Evolutionary conservation across 495 filamentous ascomycete genomes (phyloP).

Genomic region (Bryoglossum gracile): DNA sequence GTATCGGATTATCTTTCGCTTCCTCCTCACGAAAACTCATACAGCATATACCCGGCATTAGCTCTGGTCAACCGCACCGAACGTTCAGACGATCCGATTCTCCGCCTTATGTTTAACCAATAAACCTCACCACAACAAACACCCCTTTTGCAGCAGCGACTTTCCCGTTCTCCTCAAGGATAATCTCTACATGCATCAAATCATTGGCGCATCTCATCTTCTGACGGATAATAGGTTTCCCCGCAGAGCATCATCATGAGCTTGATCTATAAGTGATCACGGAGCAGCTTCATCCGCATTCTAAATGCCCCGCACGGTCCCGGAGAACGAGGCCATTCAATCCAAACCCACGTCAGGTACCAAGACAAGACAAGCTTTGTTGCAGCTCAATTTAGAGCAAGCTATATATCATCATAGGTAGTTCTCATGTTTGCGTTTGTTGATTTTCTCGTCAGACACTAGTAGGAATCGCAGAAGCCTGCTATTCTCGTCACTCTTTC

Average conservation of each 20-base stretch:
- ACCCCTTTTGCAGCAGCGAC: background rate
- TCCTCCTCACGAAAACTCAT: too few species aligned
- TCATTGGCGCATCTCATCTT: conserved; percentile 1
- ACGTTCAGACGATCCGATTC: conserved; percentile 1
- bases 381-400: background rate
- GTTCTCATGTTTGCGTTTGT: background rate
- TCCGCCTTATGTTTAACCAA: background rate
- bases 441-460: background rate
- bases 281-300: conserved; percentile 8
- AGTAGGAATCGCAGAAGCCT: background rate
- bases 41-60: conserved; percentile 11
- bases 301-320: background rate
- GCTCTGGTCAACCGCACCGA: background rate
- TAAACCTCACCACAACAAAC: too few species aligned
- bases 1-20: too few species aligned
- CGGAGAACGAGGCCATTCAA: conserved; percentile 8
- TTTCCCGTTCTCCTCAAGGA: background rate
- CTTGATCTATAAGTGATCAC: background rate
- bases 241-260: conserved; percentile 5
- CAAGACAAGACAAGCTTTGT: background rate
- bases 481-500: background rate
- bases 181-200: background rate
- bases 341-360: background rate
- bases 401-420: conserved; percentile 2
- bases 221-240: conserved; percentile 4